A percentile compares a stretch with the other conserved stretches of the same genome.
phyloP scores from a whole-genome alignment of 257 asterid genomes.

The Petrea volubilis region DNA sequence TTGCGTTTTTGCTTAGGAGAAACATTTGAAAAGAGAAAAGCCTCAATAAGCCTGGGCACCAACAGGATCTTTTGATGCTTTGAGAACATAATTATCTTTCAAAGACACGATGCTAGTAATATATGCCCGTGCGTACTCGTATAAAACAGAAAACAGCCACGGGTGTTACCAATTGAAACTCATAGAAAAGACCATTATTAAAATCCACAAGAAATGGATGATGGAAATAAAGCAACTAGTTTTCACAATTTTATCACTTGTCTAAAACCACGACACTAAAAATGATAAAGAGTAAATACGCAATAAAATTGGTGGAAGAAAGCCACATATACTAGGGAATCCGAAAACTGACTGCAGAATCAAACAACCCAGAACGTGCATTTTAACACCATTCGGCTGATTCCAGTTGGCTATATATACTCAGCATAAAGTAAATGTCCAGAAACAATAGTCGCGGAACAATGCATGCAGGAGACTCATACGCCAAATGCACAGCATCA shows the following conservation, averaged over 20 bases:
- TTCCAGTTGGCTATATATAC: slow-evolving; percentile 74
- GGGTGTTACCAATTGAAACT: slow-evolving; percentile 13
- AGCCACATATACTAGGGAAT: slow-evolving; percentile 68
- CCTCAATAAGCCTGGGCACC: slow-evolving; percentile 93
- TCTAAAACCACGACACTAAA: too few relatives aligned
- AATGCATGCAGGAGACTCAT: slow-evolving; percentile 61
- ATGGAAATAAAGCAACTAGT: not conserved
- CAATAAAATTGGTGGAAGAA: not conserved
- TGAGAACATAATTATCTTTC: slow-evolving; percentile 63
- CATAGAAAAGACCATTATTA: not conserved
- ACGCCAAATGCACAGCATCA: slow-evolving; percentile 56
- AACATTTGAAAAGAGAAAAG: slow-evolving; percentile 73
- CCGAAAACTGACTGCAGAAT: slow-evolving; percentile 81
- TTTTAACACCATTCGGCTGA: slow-evolving; percentile 72
- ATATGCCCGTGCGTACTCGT: slow-evolving; percentile 70
- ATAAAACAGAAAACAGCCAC: slow-evolving; percentile 18
- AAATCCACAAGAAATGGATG: not conserved
- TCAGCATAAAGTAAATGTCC: slow-evolving; percentile 55
- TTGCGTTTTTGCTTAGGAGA: slow-evolving; percentile 76
- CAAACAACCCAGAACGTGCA: slow-evolving; percentile 87
- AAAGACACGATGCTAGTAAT: slow-evolving; percentile 69
- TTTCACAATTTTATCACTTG: too few relatives aligned
- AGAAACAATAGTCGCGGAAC: slow-evolving; percentile 76
- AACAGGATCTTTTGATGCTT: slow-evolving; percentile 70
- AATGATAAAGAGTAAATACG: slow-evolving; percentile 14